Evolutionary conservation across 495 filamentous ascomycete genomes (phyloP).

Genomic region (Penicillium mononematosum): DNA sequence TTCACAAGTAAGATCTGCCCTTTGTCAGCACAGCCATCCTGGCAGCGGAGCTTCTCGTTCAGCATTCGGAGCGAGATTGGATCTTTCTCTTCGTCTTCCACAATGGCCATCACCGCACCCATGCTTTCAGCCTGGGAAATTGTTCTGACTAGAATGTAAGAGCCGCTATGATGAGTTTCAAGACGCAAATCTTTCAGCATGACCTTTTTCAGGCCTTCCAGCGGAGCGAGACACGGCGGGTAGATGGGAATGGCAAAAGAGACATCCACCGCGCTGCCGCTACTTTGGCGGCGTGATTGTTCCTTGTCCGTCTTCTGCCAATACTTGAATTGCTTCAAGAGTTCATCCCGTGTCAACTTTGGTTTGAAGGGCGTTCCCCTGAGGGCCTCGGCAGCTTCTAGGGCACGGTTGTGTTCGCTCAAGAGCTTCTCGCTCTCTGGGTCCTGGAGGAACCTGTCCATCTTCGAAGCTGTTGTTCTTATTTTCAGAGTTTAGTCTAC

Average conservation of each 20-base stretch:
- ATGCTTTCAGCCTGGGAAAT: slow-evolving; percentile 38
- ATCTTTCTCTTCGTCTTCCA: slow-evolving; percentile 49
- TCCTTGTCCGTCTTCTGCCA: not conserved
- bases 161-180: slow-evolving; percentile 50
- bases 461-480: not conserved
- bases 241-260: not conserved
- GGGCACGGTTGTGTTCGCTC: not conserved
- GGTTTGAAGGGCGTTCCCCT: not conserved
- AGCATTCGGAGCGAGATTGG: slow-evolving; percentile 47
- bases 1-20: slow-evolving; percentile 46
- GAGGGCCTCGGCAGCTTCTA: not conserved
- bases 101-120: slow-evolving; percentile 41
- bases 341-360: not conserved
- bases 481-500: not conserved
- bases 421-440: not conserved
- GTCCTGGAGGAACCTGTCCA: not conserved
- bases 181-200: slow-evolving; percentile 35
- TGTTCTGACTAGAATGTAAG: slow-evolving; percentile 41
- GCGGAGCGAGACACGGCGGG: slow-evolving; percentile 13
- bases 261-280: not conserved
- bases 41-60: slow-evolving; percentile 24
- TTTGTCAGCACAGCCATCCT: slow-evolving; percentile 25
- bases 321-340: not conserved
- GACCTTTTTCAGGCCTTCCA: slow-evolving; percentile 22
- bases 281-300: not conserved